A percentile compares a stretch with the other conserved stretches of the same genome.
phyloP scores from a whole-genome alignment of 2,329 filamentous ascomycete genomes.

The Cladosporium austrohemisphaericum region DNA sequence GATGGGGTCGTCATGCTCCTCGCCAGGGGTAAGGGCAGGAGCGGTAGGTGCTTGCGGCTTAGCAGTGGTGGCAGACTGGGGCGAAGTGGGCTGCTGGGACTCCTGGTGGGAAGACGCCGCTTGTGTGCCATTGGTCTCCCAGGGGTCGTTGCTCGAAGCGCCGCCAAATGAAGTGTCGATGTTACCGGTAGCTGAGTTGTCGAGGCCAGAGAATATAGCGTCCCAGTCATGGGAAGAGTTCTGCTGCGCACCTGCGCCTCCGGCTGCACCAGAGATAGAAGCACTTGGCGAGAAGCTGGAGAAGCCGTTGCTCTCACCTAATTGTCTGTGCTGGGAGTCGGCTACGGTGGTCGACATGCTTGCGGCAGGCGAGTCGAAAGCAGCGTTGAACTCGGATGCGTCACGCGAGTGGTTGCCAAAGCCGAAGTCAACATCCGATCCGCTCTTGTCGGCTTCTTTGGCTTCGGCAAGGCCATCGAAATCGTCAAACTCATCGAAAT shows the following conservation, averaged over 20 bases:
- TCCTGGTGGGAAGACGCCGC: slow-evolving; percentile 1
- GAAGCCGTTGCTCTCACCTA: slow-evolving; percentile 25
- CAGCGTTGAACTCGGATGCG: slow-evolving; percentile 74
- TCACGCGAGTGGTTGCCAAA: slow-evolving; percentile 46
- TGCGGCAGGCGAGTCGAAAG: slow-evolving; percentile 66
- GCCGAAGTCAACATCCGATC: slow-evolving; percentile 77
- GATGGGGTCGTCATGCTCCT: slow-evolving; percentile 85
- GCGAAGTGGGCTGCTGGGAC: slow-evolving; percentile 20
- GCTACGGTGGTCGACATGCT: slow-evolving; percentile 48
- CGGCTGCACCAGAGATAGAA: slow-evolving; percentile 17
- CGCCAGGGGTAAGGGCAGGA: slow-evolving; percentile 59
- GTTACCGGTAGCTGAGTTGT: slow-evolving; percentile 41
- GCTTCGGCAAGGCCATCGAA: slow-evolving; percentile 82
- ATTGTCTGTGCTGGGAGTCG: slow-evolving; percentile 33
- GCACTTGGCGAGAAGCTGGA: slow-evolving; percentile 20
- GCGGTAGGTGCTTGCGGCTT: slow-evolving; percentile 19
- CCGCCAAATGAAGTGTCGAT: slow-evolving; percentile 26
- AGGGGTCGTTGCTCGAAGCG: slow-evolving; percentile 25
- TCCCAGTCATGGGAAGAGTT: slow-evolving; percentile 77
- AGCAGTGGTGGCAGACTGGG: slow-evolving; percentile 11
- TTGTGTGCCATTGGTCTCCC: slow-evolving; percentile 20
- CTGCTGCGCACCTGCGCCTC: slow-evolving; percentile 30
- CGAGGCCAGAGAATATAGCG: slow-evolving; percentile 80
- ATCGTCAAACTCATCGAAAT: slow-evolving; percentile 72
- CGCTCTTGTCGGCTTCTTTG: slow-evolving; percentile 67